A percentile compares a stretch with the other conserved stretches of the same genome.
These are phyloP conservation scores for Stenocarpella maydis DNA, from an alignment of 2,329 filamentous ascomycete species.

Conservation along the genomic window DNA sequence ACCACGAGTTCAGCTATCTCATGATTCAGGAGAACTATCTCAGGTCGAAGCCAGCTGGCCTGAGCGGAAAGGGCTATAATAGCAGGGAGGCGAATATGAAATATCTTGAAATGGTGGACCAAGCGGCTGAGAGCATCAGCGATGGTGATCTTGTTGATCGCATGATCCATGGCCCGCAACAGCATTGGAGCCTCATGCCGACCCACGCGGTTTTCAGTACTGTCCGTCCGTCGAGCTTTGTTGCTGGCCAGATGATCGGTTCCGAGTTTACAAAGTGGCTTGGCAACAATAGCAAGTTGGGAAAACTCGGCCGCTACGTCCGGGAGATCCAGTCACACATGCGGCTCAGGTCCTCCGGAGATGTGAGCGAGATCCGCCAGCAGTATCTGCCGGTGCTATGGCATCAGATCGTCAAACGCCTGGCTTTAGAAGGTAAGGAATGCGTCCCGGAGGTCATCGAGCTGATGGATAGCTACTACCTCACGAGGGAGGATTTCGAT, in stretches of 20 bases:
- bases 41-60: constrained; percentile 75
- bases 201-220: constrained; percentile 96
- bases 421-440: constrained; percentile 83
- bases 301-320: constrained; percentile 79
- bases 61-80: constrained; percentile 64
- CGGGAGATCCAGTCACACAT: constrained; percentile 98
- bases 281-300: constrained; percentile 90
- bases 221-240: constrained; percentile 87
- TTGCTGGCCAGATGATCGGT: constrained; percentile 78
- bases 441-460: constrained; percentile 84
- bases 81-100: constrained; percentile 79
- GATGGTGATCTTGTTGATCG: constrained; percentile 95
- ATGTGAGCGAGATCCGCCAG: constrained; percentile 92
- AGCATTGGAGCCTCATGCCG: constrained; percentile 98
- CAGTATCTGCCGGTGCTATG: constrained; percentile 92
- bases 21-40: constrained; percentile 99
- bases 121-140: constrained; percentile 94
- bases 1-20: constrained; percentile 95
- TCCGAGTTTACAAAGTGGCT: constrained; percentile 91
- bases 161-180: constrained; percentile 98
- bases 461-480: constrained; percentile 95
- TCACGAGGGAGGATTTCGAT: constrained; percentile 95
- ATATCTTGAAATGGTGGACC: constrained; percentile 83
- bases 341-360: constrained; percentile 88
- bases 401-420: constrained; percentile 77